Percentiles rank a stretch among this genome's conserved stretches.
These are phyloP conservation scores for Leptographium procerum DNA, from an alignment of 2,329 filamentous ascomycete species.

Conservation along the genomic window DNA sequence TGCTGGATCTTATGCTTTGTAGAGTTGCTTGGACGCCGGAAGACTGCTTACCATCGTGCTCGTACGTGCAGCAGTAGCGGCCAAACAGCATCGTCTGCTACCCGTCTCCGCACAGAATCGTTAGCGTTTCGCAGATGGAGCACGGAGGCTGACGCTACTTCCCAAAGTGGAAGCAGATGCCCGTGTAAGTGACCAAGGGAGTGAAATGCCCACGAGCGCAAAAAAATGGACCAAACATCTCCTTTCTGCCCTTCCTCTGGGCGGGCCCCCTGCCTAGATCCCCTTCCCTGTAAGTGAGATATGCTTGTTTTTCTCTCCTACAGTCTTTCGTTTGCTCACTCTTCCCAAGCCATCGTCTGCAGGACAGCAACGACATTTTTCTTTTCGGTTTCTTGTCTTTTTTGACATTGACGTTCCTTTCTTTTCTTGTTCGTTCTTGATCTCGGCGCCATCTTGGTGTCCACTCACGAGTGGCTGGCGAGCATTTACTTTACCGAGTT, in stretches of 20 bases:
- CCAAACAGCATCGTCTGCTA: neutral
- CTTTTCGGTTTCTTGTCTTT: neutral
- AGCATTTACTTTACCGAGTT: neutral
- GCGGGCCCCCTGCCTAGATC: no score
- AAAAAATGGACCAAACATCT: neutral
- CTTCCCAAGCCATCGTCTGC: neutral
- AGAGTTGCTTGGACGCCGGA: neutral
- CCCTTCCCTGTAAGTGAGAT: neutral
- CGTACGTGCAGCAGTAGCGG: no score
- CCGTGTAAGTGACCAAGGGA: neutral
- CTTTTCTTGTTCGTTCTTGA: neutral
- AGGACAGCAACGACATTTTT: neutral
- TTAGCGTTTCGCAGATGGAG: neutral
- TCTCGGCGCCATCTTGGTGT: neutral
- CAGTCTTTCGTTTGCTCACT: neutral
- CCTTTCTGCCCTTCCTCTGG: neutral
- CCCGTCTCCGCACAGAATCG: neutral
- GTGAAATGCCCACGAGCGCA: neutral
- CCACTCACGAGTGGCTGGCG: neutral
- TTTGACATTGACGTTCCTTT: neutral
- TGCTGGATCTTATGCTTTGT: neutral
- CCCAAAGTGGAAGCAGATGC: neutral
- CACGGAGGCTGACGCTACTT: neutral
- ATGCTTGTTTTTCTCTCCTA: neutral
- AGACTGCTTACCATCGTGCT: neutral